Percentiles rank a stretch among this genome's conserved stretches.
Evolutionary conservation across 148 eudicot genomes (phyloP).

Genomic region (Fagopyrum homotropicum): DNA sequence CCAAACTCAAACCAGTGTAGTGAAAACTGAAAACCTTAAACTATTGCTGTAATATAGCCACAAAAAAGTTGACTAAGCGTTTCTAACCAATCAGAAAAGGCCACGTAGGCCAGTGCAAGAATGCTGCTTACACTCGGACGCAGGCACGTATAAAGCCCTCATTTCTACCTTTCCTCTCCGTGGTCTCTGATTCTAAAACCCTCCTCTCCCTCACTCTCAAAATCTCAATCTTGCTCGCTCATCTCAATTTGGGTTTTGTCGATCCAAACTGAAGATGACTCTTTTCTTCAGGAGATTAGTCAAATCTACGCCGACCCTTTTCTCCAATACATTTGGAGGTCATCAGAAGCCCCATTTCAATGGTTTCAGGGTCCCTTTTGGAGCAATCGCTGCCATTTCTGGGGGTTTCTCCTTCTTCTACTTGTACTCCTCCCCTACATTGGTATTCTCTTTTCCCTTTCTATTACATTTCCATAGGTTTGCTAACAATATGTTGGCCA

Average conservation of each 20-base stretch:
- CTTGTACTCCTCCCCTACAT: conserved; percentile 46
- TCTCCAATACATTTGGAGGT: conserved; percentile 15
- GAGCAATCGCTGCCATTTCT: conserved; percentile 72
- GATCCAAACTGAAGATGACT: neutral
- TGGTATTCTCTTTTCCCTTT: conserved; percentile 34
- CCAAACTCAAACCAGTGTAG: too few relatives aligned
- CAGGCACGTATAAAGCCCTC: neutral
- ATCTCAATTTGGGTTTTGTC: neutral
- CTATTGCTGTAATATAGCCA: too few relatives aligned
- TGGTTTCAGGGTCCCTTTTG: conserved; percentile 35
- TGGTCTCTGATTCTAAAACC: neutral
- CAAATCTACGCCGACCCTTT: conserved; percentile 50
- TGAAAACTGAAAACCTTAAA: too few relatives aligned
- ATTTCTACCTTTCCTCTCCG: neutral
- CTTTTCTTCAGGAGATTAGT: conserved; percentile 55
- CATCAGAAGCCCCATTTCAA: conserved; percentile 28
- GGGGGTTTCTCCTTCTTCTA: conserved; percentile 64
- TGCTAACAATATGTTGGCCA: neutral
- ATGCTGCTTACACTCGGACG: neutral
- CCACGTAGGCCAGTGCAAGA: neutral
- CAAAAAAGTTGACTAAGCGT: too few relatives aligned
- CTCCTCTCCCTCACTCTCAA: neutral
- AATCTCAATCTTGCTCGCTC: neutral
- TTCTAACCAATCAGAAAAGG: neutral
- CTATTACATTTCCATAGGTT: neutral